Conservation (phyloP, 2,329 filamentous ascomycete species). For the Colletotrichum spaethianum region DNA sequence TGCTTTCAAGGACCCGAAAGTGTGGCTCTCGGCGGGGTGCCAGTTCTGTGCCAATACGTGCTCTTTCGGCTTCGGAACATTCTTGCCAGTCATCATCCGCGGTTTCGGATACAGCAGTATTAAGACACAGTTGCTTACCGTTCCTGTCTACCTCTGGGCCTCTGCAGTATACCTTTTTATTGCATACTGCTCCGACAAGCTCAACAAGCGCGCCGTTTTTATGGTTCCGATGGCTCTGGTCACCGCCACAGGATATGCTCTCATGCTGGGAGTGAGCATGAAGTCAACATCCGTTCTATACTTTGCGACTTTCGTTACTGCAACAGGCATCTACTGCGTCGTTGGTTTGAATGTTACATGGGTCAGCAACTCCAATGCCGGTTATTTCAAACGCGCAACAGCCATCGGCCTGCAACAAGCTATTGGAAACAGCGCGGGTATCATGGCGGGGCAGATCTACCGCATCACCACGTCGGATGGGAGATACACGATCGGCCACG, state of each 20-base stretch:
- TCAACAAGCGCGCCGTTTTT: conserved; percentile 60
- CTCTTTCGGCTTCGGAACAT: conserved; percentile 70
- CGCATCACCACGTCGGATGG: conserved; percentile 32
- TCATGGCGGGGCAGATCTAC: conserved; percentile 57
- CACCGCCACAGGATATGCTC: conserved; percentile 66
- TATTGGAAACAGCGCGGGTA: conserved; percentile 59
- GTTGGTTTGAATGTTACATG: conserved; percentile 60
- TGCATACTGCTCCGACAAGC: conserved; percentile 62
- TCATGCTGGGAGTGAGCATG: conserved; percentile 62
- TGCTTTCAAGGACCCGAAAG: conserved; percentile 65
- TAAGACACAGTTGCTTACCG: conserved; percentile 67
- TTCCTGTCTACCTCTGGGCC: conserved; percentile 69
- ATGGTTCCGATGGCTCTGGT: conserved; percentile 55
- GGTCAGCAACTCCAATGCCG: conserved; percentile 54
- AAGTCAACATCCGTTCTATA: conserved; percentile 48
- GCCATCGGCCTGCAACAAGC: conserved; percentile 56
- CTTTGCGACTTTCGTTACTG: conserved; percentile 31
- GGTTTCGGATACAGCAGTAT: conserved; percentile 65
- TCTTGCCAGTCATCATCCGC: conserved; percentile 69
- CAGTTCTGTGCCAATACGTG: conserved; percentile 69
- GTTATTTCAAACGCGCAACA: conserved; percentile 61
- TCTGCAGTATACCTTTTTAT: conserved; percentile 60
- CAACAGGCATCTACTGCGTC: conserved; percentile 24
- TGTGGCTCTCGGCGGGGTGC: conserved; percentile 62
- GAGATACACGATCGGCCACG: conserved; percentile 35